These are phyloP conservation scores for Lepiota venenata DNA, from an alignment of 768 basidiomycete species.

Conservation along the genomic window DNA sequence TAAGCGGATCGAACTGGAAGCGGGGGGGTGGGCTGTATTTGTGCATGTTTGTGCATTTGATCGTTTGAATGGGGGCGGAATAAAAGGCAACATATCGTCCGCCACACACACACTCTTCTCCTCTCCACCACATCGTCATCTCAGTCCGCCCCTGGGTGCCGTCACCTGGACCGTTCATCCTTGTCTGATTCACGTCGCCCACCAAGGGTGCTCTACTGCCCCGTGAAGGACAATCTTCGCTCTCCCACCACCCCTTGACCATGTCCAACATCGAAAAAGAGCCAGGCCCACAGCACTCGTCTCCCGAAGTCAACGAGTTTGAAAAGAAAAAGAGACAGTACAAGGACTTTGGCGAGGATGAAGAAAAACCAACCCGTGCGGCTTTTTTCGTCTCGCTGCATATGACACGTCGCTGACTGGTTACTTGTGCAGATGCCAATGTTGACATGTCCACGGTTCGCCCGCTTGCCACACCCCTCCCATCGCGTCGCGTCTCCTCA, in stretches of 20 bases:
- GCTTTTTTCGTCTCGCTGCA: conserved; percentile 17
- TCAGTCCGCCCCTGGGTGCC: conserved; percentile 2
- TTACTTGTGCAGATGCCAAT: conserved; percentile 55
- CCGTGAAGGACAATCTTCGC: conserved; percentile 7
- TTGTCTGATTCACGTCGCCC: conserved; percentile 7
- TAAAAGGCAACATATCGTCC: conserved; percentile 15
- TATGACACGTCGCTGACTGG: conserved; percentile 17
- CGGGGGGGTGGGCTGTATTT: conserved; percentile 4
- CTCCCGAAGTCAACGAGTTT: conserved; percentile 21
- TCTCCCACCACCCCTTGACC: background rate
- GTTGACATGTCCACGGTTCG: conserved; percentile 78
- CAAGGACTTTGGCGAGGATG: conserved; percentile 80
- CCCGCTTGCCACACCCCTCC: background rate
- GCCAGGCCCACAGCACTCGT: conserved; percentile 48
- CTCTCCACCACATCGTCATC: conserved; percentile 8
- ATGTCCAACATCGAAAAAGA: conserved; percentile 42
- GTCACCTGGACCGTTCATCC: background rate
- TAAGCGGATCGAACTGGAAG: conserved; percentile 9
- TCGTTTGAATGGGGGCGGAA: conserved; percentile 6
- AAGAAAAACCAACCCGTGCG: conserved; percentile 64
- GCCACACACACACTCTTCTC: conserved; percentile 11
- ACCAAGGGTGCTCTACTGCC: conserved; percentile 5
- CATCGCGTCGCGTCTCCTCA: background rate
- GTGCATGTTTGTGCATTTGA: conserved; percentile 11
- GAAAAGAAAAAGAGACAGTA: conserved; percentile 73